Evolutionary conservation across 495 filamentous ascomycete species (phyloP).

Genomic region (Hypoxylon fuscum): DNA sequence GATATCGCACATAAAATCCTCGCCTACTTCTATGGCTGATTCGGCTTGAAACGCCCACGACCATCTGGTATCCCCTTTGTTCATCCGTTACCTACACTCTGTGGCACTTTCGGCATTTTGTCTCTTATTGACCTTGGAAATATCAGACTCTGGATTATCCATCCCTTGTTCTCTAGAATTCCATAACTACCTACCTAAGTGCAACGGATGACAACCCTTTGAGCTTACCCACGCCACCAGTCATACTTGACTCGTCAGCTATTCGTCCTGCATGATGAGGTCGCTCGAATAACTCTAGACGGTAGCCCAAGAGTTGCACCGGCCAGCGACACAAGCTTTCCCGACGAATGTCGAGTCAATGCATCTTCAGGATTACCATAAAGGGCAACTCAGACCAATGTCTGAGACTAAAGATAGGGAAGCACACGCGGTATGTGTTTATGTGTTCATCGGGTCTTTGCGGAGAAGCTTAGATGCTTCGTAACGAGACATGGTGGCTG

Average conservation of each 20-base stretch:
- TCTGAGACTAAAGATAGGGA: slow-evolving; percentile 20
- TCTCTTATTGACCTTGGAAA: neutral
- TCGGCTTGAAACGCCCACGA: slow-evolving; percentile 24
- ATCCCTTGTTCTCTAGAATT: slow-evolving; percentile 9
- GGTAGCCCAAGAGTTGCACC: slow-evolving; percentile 3
- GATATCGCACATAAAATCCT: slow-evolving; percentile 3
- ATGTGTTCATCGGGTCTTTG: slow-evolving; percentile 27
- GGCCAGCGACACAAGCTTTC: slow-evolving; percentile 2
- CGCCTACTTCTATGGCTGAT: slow-evolving; percentile 9
- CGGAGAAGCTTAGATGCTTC: slow-evolving; percentile 20
- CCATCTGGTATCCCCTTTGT: slow-evolving; percentile 24
- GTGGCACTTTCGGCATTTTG: slow-evolving; percentile 28
- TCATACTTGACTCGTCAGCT: slow-evolving; percentile 28
- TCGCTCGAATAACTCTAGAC: neutral
- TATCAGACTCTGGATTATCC: slow-evolving; percentile 11
- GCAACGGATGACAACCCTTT: slow-evolving; percentile 3
- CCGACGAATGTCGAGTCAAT: neutral
- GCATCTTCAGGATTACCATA: slow-evolving; percentile 2
- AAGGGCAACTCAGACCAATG: slow-evolving; percentile 25
- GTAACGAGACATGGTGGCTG: slow-evolving; percentile 32
- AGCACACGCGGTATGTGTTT: slow-evolving; percentile 20
- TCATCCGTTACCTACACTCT: slow-evolving; percentile 4
- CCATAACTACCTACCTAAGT: slow-evolving; percentile 5
- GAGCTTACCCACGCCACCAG: neutral
- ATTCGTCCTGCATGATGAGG: slow-evolving; percentile 7